Evolutionary conservation across 257 asterid genomes (phyloP).

Genomic region (Salvia hispanica): DNA sequence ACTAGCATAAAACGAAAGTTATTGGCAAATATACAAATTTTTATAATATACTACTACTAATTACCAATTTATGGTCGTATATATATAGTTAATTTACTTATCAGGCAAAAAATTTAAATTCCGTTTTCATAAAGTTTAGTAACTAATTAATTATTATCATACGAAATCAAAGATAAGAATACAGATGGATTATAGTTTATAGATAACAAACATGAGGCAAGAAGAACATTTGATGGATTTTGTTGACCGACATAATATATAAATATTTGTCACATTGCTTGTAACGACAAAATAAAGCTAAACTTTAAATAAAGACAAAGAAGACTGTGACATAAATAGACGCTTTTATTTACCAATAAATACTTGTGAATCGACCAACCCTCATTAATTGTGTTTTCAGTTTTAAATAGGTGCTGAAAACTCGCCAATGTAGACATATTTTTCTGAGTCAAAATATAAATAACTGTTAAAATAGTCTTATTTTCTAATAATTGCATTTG

Average conservation of each 20-base stretch:
- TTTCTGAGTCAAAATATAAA: too few relatives aligned
- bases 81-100: neutral
- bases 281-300: slow-evolving; percentile 4
- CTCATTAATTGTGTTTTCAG: neutral
- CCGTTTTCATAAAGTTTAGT: too few relatives aligned
- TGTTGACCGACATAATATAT: slow-evolving; percentile 1
- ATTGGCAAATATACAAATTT: too few relatives aligned
- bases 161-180: neutral
- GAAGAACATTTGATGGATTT: neutral
- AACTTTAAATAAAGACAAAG: slow-evolving; percentile 17
- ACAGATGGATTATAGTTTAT: neutral
- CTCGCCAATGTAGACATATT: too few relatives aligned
- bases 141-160: neutral
- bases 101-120: neutral
- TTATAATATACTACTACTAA: too few relatives aligned
- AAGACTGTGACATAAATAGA: slow-evolving; percentile 12
- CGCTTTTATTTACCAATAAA: neutral
- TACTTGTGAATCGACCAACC: neutral
- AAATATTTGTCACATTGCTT: neutral
- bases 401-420: too few relatives aligned
- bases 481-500: too few relatives aligned
- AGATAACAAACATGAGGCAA: neutral
- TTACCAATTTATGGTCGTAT: too few relatives aligned
- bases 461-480: too few relatives aligned
- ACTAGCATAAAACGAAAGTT: too few relatives aligned